Conservation (phyloP, 768 basidiomycete genomes). For the Suillus luteus region DNA sequence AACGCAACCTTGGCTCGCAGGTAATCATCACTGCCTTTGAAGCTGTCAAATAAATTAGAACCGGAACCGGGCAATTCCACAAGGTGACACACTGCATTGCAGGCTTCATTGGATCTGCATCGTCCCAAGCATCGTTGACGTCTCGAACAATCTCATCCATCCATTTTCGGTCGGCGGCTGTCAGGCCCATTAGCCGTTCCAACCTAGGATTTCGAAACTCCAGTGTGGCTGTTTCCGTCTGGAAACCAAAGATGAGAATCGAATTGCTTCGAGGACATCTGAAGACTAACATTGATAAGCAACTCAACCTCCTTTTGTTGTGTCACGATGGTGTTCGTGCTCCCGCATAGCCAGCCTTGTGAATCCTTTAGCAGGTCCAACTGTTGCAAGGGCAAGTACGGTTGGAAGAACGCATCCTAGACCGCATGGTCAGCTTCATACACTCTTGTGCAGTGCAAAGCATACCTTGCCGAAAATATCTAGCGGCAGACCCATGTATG, state of each 20-base stretch:
- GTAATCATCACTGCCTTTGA: slow-evolving; percentile 96
- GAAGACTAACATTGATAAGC: slow-evolving; percentile 72
- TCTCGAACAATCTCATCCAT: slow-evolving; percentile 92
- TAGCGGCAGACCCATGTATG: slow-evolving; percentile 91
- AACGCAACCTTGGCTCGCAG: slow-evolving; percentile 72
- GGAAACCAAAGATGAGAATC: not conserved
- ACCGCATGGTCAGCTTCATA: slow-evolving; percentile 10
- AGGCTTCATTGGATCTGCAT: slow-evolving; percentile 55
- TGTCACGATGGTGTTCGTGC: slow-evolving; percentile 93
- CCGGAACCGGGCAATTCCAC: not conserved
- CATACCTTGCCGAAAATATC: slow-evolving; percentile 88
- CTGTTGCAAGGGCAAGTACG: slow-evolving; percentile 95
- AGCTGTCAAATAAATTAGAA: slow-evolving; percentile 45
- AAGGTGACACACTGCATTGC: slow-evolving; percentile 62
- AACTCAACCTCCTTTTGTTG: slow-evolving; percentile 92
- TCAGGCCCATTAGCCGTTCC: slow-evolving; percentile 77
- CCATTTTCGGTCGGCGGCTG: slow-evolving; percentile 95
- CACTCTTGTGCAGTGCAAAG: not conserved
- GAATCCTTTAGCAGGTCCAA: slow-evolving; percentile 83
- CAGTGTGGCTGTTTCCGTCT: slow-evolving; percentile 86
- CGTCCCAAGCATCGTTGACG: slow-evolving; percentile 80
- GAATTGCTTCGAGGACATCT: not conserved
- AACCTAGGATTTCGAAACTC: slow-evolving; percentile 85
- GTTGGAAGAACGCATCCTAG: slow-evolving; percentile 95
- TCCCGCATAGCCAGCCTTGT: slow-evolving; percentile 88